A percentile compares a stretch with the other conserved stretches of the same genome.
Evolutionary conservation across 306 rosid genomes (phyloP).

Genomic region (Datisca glomerata): DNA sequence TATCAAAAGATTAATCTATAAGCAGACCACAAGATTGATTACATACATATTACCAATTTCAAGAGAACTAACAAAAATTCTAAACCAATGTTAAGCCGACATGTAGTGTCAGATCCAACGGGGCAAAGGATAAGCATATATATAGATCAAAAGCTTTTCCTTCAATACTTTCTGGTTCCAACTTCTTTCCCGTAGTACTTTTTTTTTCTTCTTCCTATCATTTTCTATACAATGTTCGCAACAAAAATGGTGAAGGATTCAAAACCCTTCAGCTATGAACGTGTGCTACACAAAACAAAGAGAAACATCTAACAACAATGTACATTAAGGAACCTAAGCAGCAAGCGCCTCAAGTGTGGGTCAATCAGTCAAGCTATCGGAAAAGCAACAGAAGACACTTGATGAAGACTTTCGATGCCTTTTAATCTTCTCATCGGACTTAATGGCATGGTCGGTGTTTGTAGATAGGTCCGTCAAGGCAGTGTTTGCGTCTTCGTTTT

Average conservation of each 20-base stretch:
- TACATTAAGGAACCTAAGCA: no score
- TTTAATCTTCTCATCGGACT: background rate
- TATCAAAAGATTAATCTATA: no score
- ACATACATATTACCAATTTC: no score
- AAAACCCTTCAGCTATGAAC: constrained; percentile 1
- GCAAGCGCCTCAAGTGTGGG: no score
- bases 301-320: constrained; percentile 2
- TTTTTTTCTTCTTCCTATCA: background rate
- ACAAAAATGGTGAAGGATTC: background rate
- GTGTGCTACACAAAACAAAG: background rate
- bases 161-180: no score
- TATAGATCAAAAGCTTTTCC: constrained; percentile 3
- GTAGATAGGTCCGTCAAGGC: background rate
- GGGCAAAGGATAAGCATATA: no score
- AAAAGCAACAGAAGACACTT: constrained; percentile 10
- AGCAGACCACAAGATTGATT: no score
- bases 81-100: no score
- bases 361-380: constrained; percentile 10
- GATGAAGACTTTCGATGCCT: constrained; percentile 10
- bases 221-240: constrained; percentile 13
- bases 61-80: no score
- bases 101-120: no score
- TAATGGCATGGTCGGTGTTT: background rate
- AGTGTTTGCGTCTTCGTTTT: constrained; percentile 8
- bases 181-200: background rate